Base-by-base conservation (phyloP, 2,329 filamentous ascomycete species). In the Verticillium dahliae region DNA sequence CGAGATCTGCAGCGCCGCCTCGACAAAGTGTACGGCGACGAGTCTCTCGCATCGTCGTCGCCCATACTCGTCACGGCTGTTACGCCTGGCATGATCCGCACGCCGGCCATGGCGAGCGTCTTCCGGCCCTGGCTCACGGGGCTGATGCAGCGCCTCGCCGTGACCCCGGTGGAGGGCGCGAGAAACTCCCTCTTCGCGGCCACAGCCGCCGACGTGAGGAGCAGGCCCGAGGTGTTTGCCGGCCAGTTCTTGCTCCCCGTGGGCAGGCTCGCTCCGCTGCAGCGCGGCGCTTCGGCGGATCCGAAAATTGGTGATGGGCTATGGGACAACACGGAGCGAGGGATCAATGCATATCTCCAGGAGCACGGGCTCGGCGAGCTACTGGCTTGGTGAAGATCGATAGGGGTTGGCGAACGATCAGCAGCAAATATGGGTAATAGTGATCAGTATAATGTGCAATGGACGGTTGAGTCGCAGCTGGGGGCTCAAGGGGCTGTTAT, bases 1-100 rank as follows among this genome's bases (percentile, higher is more conserved):
- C 62, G 63, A 27, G 66, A 69, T n/a, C 61, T 70, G 2, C 68
- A 69, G 52, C 59, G 62, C 6, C 60, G 61, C 6, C 50, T 69
- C 22, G 66, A 68, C 10, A 62, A 60, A 7, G 50, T 2, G 22
- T 66, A 0, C 62, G 64, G 27, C 15, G 35, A 37, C 35, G 13
- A 37, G 2, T 9, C 35, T 13, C 35, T 5, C 13, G 1, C 35
- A 10, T 37, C 35, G 6, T 37, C 35, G 6, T 37, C n/a, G n/a
- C n/a, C 18, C 7, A 64, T 69, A 33, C 31, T 66, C 6, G 67
- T 64, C 9, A 41, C 67, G 13, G 61, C 65, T 1, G 18, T 69
- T 0, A 59, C 69, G 33, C 68, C 68, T 1, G 68, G 68, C 4
- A 62, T 62, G n/a, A 63, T 67, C 10, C 57, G 35, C 33, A 65